A percentile compares a stretch with the other conserved stretches of the same genome.
Evolutionary conservation across 108 stramenopile species (phyloP).

Genomic region (Nannochloropsis gaditana): DNA sequence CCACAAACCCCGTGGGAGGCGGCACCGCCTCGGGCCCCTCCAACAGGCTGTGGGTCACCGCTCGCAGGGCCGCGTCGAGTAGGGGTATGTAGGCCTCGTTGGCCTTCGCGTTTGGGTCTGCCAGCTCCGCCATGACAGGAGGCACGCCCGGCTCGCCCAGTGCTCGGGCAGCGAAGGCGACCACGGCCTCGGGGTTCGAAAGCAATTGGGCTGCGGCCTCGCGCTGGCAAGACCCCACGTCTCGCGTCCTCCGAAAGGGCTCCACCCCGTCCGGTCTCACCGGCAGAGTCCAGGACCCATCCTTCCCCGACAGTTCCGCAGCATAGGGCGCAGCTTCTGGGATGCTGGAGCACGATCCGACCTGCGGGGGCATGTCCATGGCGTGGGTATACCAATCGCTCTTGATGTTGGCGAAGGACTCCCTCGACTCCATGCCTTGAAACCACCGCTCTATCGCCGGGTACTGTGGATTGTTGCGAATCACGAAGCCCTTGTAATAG

Average conservation of each 20-base stretch:
- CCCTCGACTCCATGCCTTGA: neutral
- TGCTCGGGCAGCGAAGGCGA: slow-evolving; percentile 74
- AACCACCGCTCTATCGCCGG: slow-evolving; percentile 29
- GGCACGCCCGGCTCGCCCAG: slow-evolving; percentile 72
- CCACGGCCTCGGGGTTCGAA: slow-evolving; percentile 67
- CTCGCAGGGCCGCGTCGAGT: slow-evolving; percentile 61
- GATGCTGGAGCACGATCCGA: slow-evolving; percentile 66
- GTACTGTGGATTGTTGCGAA: slow-evolving; percentile 59
- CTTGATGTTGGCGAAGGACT: neutral
- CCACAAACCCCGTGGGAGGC: neutral
- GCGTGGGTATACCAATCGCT: slow-evolving; percentile 28
- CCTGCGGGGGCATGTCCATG: slow-evolving; percentile 74
- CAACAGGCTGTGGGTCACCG: neutral
- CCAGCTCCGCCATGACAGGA: slow-evolving; percentile 65
- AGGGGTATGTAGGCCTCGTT: slow-evolving; percentile 30
- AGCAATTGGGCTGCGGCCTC: slow-evolving; percentile 76
- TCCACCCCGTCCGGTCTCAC: slow-evolving; percentile 60
- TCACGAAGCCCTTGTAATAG: slow-evolving; percentile 76
- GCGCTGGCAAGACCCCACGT: slow-evolving; percentile 61
- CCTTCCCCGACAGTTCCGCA: slow-evolving; percentile 44
- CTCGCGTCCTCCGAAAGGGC: slow-evolving; percentile 62
- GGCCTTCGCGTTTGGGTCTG: slow-evolving; percentile 69
- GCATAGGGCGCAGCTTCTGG: slow-evolving; percentile 26
- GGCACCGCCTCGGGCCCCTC: neutral
- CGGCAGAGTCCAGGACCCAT: slow-evolving; percentile 48